phyloP scores from a whole-genome alignment of 2,329 filamentous ascomycete species.

The Coniochaeta sp. region DNA sequence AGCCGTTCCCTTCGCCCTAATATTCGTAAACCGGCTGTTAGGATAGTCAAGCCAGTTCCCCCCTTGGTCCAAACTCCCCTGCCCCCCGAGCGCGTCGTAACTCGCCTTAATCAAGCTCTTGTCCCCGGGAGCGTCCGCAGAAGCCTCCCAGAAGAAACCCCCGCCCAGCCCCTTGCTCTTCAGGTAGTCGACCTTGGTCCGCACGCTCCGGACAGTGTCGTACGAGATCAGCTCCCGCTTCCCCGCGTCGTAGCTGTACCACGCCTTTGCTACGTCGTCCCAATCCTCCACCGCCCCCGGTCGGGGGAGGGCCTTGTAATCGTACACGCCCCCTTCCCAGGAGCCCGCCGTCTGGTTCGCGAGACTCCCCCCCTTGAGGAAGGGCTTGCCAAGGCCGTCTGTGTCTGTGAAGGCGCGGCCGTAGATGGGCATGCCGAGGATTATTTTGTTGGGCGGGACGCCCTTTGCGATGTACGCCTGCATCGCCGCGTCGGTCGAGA shows the following conservation, averaged over 20 bases:
- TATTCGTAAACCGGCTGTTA: constrained; percentile 49
- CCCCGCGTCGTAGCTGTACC: constrained; percentile 61
- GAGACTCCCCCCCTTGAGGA: too few species aligned
- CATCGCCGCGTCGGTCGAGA: constrained; percentile 61
- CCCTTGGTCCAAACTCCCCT: constrained; percentile 35
- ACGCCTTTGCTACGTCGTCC: constrained; percentile 53
- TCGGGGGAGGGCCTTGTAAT: constrained; percentile 71
- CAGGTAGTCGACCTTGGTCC: constrained; percentile 60
- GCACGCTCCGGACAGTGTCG: constrained; percentile 55
- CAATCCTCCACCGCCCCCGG: constrained; percentile 49
- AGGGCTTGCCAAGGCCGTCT: constrained; percentile 56
- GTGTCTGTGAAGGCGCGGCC: constrained; percentile 63
- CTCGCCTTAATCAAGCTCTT: constrained; percentile 53
- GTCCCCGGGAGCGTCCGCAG: constrained; percentile 53
- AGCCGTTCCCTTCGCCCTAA: too few species aligned
- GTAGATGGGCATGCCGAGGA: constrained; percentile 76
- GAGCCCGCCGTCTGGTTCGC: constrained; percentile 61
- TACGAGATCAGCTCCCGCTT: constrained; percentile 63
- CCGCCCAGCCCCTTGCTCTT: constrained; percentile 58
- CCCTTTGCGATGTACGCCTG: constrained; percentile 56
- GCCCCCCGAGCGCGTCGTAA: constrained; percentile 30
- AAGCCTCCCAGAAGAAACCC: constrained; percentile 83
- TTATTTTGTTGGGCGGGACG: constrained; percentile 58
- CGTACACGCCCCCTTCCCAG: constrained; percentile 71
- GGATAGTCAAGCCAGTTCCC: constrained; percentile 48